These are phyloP conservation scores for Onygenales sp. DNA, from an alignment of 2,329 filamentous ascomycete species.

Conservation along the genomic window DNA sequence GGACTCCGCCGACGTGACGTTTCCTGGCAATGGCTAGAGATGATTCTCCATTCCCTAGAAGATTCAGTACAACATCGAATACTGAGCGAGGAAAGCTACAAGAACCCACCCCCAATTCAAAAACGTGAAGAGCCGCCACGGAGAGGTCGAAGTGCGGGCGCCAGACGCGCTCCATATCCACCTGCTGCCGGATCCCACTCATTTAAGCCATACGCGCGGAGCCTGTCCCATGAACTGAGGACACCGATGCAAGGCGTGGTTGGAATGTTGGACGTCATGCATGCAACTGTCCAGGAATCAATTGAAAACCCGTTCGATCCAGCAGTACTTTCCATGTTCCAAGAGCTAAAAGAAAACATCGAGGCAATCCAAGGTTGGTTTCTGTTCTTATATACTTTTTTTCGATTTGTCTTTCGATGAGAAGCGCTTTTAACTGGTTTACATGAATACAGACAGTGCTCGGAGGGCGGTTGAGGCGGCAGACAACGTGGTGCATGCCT, in stretches of 20 bases:
- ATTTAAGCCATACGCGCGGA: conserved; percentile 62
- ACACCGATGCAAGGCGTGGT: conserved; percentile 70
- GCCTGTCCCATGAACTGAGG: conserved; percentile 60
- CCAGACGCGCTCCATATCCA: conserved; percentile 16
- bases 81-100: neutral
- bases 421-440: neutral
- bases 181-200: conserved; percentile 21
- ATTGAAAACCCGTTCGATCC: conserved; percentile 45
- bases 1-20: conserved; percentile 47
- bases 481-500: conserved; percentile 66
- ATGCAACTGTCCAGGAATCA: conserved; percentile 60
- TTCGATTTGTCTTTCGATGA: neutral
- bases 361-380: conserved; percentile 57
- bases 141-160: conserved; percentile 21
- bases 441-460: conserved; percentile 48
- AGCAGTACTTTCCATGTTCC: conserved; percentile 46
- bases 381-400: neutral
- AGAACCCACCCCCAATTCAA: neutral
- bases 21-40: conserved; percentile 58
- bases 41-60: conserved; percentile 59
- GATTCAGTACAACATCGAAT: conserved; percentile 51
- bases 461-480: conserved; percentile 62
- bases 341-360: conserved; percentile 57
- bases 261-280: conserved; percentile 68
- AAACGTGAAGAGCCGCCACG: conserved; percentile 39